Evolutionary conservation across 176 grass and related monocot genomes (phyloP).

Genomic region (Rhynchospora breviuscula): DNA sequence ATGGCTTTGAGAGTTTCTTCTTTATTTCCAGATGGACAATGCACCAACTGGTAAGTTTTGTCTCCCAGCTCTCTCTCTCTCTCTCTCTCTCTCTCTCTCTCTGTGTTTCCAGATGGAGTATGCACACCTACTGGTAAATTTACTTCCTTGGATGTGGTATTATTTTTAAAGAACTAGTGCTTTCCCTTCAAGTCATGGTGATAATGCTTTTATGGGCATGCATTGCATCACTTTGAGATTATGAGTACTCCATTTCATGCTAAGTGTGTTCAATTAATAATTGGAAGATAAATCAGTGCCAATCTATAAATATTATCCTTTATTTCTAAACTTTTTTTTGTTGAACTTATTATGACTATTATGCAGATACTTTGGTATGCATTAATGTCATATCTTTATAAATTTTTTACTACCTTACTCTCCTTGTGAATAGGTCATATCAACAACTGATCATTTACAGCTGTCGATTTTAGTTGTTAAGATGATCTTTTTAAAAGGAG

Average conservation of each 20-base stretch:
- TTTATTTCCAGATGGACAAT: slow-evolving; percentile 94
- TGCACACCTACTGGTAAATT: slow-evolving; percentile 72
- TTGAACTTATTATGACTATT: not conserved
- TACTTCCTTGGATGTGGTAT: not conserved
- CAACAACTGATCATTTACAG: not conserved
- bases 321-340: not conserved
- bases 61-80: not conserved
- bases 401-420: not conserved
- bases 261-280: not conserved
- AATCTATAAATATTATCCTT: too few species aligned
- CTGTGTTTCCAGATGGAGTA: slow-evolving; percentile 68
- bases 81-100: slow-evolving; percentile 25
- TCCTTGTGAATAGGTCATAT: not conserved
- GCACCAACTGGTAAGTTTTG: slow-evolving; percentile 86
- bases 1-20: slow-evolving; percentile 96
- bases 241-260: not conserved
- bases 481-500: too few species aligned
- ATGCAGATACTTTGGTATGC: not conserved
- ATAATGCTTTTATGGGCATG: not conserved
- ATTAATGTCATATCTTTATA: not conserved
- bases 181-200: not conserved
- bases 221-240: not conserved
- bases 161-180: not conserved
- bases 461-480: too few species aligned
- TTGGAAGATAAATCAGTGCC: not conserved